phyloP scores from a whole-genome alignment of 441 rosid genomes.

The Erodium texanum region DNA sequence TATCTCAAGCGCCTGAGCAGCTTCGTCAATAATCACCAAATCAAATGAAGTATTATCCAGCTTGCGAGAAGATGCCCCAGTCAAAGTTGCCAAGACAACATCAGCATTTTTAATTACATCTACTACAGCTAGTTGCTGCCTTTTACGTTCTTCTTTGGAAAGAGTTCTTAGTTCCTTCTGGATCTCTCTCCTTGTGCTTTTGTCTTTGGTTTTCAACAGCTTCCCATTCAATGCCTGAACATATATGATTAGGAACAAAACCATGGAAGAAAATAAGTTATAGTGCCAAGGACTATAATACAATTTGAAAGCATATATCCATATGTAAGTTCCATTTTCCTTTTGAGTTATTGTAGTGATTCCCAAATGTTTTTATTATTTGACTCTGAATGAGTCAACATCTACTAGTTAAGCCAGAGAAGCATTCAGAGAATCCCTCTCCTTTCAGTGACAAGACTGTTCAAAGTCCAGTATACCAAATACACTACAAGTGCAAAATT shows the following conservation, averaged over 20 bases:
- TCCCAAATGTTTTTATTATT: background rate
- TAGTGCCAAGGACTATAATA: too few relatives aligned
- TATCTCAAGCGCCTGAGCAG: constrained; percentile 97
- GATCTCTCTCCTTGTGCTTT: constrained; percentile 60
- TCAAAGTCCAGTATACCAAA: too few relatives aligned
- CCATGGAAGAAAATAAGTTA: too few relatives aligned
- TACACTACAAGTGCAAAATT: too few relatives aligned
- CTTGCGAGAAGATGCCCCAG: constrained; percentile 74
- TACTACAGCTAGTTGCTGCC: constrained; percentile 87
- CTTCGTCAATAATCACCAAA: constrained; percentile 93
- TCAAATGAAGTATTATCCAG: constrained; percentile 65
- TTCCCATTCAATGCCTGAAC: constrained; percentile 70
- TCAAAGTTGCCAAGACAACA: constrained; percentile 77
- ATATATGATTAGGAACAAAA: constrained; percentile 13
- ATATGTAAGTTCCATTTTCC: background rate
- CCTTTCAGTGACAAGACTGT: background rate
- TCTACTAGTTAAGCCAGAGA: background rate
- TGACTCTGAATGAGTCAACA: background rate
- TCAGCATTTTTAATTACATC: constrained; percentile 83
- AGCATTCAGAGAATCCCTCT: constrained; percentile 7
- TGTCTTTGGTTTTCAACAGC: constrained; percentile 75
- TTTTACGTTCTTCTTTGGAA: constrained; percentile 85
- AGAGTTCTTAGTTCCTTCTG: constrained; percentile 82
- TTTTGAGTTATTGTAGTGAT: background rate
- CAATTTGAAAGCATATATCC: background rate